Evolutionary conservation across 2,329 filamentous ascomycete genomes (phyloP).

Genomic region (Colletotrichum sp.): DNA sequence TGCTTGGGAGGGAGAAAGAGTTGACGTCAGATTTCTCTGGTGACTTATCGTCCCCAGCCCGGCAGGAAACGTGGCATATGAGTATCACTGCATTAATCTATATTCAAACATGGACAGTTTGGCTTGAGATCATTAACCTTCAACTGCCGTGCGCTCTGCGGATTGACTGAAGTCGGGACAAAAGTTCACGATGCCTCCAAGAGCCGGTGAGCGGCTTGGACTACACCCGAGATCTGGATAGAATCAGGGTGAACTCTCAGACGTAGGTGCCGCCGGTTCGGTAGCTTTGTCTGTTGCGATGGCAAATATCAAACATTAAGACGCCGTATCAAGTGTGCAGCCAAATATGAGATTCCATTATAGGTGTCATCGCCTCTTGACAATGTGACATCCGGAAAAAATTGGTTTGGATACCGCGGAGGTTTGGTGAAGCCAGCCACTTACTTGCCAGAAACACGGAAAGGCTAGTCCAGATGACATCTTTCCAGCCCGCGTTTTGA

Average conservation of each 20-base stretch:
- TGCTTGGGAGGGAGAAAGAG: background rate
- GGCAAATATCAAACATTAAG: background rate
- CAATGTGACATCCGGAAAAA: background rate
- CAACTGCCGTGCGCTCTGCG: background rate
- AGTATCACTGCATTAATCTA: background rate
- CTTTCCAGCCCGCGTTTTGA: background rate
- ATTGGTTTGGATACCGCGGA: background rate
- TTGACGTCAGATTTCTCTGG: background rate
- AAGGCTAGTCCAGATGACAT: background rate
- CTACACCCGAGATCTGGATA: background rate
- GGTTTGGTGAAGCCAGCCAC: background rate
- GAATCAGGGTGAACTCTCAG: background rate
- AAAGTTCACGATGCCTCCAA: background rate
- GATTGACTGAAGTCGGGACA: background rate
- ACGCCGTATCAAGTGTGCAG: background rate
- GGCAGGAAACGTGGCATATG: background rate
- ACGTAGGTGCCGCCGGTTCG: background rate
- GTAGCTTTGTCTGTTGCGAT: background rate
- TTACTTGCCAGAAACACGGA: background rate
- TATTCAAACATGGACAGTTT: background rate
- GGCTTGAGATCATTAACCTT: background rate
- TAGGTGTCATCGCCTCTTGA: background rate
- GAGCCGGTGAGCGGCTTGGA: background rate
- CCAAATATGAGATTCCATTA: background rate
- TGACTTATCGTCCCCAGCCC: background rate